Conservation (phyloP, 768 basidiomycete genomes). For the Tylopilus plumbeoviolaceoides region DNA sequence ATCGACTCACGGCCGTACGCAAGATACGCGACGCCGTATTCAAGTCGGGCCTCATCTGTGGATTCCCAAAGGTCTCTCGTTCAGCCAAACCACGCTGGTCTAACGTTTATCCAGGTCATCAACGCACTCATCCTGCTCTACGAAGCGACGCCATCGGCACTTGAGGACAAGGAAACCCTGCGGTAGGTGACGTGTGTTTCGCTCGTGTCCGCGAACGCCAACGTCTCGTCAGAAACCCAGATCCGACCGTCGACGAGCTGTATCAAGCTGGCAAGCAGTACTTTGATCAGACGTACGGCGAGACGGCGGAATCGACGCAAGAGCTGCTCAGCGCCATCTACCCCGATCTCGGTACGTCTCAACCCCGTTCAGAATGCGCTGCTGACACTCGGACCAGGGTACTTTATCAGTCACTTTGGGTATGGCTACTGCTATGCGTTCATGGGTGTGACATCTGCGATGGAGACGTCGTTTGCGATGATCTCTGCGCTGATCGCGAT, state of each 20-base stretch:
- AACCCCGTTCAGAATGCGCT: background rate
- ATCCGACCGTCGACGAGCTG: constrained; percentile 41
- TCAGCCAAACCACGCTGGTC: background rate
- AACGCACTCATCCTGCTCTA: constrained; percentile 52
- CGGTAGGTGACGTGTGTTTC: constrained; percentile 35
- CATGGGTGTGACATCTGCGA: constrained; percentile 40
- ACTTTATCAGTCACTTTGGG: constrained; percentile 49
- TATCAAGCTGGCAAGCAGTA: constrained; percentile 38
- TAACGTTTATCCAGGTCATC: constrained; percentile 34
- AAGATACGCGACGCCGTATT: constrained; percentile 61
- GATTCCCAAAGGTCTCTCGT: constrained; percentile 51
- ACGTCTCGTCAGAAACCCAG: constrained; percentile 34
- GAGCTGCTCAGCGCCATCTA: constrained; percentile 46
- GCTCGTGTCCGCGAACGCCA: background rate
- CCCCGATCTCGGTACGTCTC: constrained; percentile 57
- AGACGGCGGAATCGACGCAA: constrained; percentile 47
- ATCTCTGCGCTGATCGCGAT: constrained; percentile 59
- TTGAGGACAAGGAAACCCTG: constrained; percentile 43
- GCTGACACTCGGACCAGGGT: constrained; percentile 35
- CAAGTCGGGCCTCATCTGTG: constrained; percentile 55
- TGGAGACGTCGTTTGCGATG: constrained; percentile 58
- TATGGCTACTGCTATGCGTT: constrained; percentile 57
- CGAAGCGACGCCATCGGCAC: constrained; percentile 47
- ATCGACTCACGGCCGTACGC: constrained; percentile 43
- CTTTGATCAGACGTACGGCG: constrained; percentile 53